A percentile compares a stretch with the other conserved stretches of the same genome.
Evolutionary conservation across 78 protist species (phyloP).

Genomic region (Emiliania huxleyi): DNA sequence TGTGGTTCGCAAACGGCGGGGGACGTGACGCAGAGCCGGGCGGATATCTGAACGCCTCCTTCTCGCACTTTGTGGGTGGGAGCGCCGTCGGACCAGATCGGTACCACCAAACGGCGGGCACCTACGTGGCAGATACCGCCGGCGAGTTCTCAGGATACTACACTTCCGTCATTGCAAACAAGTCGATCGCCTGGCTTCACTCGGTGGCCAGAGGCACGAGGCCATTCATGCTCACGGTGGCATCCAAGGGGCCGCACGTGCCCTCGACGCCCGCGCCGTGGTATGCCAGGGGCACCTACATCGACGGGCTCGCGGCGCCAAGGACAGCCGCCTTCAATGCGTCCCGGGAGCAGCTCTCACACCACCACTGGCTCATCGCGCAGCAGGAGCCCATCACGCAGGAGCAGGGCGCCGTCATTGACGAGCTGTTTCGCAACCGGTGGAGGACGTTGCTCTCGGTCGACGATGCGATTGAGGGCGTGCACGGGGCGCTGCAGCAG

Average conservation of each 20-base stretch:
- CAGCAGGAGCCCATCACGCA: not conserved
- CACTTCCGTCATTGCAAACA: not conserved
- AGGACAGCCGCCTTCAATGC: not conserved
- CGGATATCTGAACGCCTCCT: not conserved
- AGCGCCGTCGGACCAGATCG: not conserved
- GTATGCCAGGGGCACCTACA: not conserved
- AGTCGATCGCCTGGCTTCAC: not conserved
- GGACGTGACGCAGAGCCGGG: not conserved
- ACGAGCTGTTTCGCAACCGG: constrained; percentile 16
- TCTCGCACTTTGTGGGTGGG: not conserved
- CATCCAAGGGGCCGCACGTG: not conserved
- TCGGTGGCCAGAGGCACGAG: not conserved
- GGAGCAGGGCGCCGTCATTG: not conserved
- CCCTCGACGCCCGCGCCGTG: not conserved
- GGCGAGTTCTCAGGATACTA: not conserved
- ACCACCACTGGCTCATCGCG: not conserved
- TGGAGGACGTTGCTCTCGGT: constrained; percentile 39
- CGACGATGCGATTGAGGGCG: constrained; percentile 54
- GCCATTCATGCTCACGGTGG: not conserved
- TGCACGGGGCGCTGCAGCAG: no score
- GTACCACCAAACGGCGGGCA: no score
- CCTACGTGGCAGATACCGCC: not conserved
- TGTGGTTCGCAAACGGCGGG: not conserved
- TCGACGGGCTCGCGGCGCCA: not conserved
- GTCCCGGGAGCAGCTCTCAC: not conserved